These are phyloP conservation scores for Rhizophagus sp. DNA, from an alignment of 192 early-diverging fungal species.

Conservation along the genomic window DNA sequence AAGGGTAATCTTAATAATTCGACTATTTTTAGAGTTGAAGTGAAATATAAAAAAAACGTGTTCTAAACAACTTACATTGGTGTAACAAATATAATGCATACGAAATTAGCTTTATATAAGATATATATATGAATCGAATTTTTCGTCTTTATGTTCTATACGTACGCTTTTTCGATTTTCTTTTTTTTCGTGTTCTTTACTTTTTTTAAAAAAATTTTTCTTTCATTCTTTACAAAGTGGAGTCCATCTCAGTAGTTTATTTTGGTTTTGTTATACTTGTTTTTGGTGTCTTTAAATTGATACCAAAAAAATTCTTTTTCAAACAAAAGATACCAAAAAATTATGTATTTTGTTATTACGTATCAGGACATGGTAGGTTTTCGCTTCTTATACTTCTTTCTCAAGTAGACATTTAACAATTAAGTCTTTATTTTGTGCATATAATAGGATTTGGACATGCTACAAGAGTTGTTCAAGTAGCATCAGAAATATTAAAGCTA, in stretches of 20 bases:
- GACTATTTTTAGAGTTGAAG: background rate
- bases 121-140: too few species aligned
- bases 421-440: background rate
- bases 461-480: slow-evolving; percentile 58
- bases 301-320: background rate
- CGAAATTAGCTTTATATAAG: too few species aligned
- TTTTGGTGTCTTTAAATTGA: background rate
- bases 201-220: background rate
- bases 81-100: background rate
- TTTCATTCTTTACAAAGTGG: background rate
- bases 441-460: slow-evolving; percentile 64
- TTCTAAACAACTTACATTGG: background rate
- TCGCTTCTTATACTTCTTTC: background rate
- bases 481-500: slow-evolving; percentile 47
- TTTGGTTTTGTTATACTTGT: background rate
- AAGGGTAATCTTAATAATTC: background rate
- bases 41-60: background rate
- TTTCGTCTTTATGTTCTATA: too few species aligned
- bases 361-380: slow-evolving; percentile 57
- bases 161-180: too few species aligned
- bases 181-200: background rate
- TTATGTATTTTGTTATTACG: slow-evolving; percentile 58
- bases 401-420: background rate
- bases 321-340: slow-evolving; percentile 26
- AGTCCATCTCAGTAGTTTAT: background rate